Conservation (phyloP, 140 eudicot genomes). For the Erigeron philadelphicus region DNA sequence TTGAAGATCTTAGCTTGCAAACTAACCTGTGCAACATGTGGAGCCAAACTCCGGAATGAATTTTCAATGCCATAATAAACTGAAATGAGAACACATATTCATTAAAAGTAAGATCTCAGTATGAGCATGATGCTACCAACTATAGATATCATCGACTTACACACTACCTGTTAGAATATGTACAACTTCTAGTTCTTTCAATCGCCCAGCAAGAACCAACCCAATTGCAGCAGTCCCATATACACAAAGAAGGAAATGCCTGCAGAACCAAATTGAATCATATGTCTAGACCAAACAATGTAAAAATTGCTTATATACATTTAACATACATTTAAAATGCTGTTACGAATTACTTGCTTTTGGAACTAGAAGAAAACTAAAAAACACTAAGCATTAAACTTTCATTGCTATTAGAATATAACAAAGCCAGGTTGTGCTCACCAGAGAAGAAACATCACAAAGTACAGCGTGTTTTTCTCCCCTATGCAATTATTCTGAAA, state of each 20-base stretch:
- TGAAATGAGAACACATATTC: conserved; percentile 33
- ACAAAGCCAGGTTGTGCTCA: conserved; percentile 35
- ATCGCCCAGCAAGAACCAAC: conserved; percentile 75
- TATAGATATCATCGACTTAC: conserved; percentile 16
- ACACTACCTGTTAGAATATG: conserved; percentile 64
- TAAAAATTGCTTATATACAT: background rate
- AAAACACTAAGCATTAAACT: background rate
- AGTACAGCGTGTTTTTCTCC: conserved; percentile 83
- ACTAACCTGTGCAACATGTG: conserved; percentile 77
- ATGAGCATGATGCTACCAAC: conserved; percentile 8
- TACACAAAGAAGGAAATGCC: conserved; percentile 89
- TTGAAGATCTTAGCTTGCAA: background rate
- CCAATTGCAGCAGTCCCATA: conserved; percentile 77
- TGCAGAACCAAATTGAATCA: conserved; percentile 34
- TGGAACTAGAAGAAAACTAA: background rate
- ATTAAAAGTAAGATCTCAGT: conserved; percentile 1
- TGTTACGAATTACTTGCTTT: background rate
- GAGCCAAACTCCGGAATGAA: conserved; percentile 67
- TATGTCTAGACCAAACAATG: conserved; percentile 9
- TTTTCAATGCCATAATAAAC: conserved; percentile 83
- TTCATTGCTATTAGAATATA: background rate
- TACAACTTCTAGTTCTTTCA: conserved; percentile 65
- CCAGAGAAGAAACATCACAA: conserved; percentile 83
- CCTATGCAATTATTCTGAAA: conserved; percentile 98
- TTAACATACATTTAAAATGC: background rate